A percentile compares a stretch with the other conserved stretches of the same genome.
phyloP scores from a whole-genome alignment of 129 eudicot genomes.

The Escallonia herrerae region DNA sequence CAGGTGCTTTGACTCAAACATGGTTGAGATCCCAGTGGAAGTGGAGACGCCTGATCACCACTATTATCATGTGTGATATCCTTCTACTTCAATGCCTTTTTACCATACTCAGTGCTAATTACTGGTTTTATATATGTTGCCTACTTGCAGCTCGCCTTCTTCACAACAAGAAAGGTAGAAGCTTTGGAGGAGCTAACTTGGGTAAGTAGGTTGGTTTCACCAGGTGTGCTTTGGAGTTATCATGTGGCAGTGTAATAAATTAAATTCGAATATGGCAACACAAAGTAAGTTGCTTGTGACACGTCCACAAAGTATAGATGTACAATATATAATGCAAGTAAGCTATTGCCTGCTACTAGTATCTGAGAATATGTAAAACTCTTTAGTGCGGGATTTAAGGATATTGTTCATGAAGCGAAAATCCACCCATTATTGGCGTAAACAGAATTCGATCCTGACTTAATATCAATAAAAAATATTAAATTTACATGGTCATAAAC shows the following conservation, averaged over 20 bases:
- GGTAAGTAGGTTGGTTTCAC: conserved; percentile 22
- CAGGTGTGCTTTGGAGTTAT: not conserved
- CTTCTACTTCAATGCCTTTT: not conserved
- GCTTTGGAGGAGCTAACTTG: conserved; percentile 59
- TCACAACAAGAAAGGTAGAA: conserved; percentile 40
- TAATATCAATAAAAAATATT: no score
- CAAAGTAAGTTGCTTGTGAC: no score
- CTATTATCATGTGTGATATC: conserved; percentile 42
- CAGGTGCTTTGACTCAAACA: conserved; percentile 40
- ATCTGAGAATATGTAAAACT: no score
- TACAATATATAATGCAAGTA: not conserved
- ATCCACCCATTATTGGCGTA: no score
- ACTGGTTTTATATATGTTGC: not conserved
- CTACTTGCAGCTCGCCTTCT: conserved; percentile 42
- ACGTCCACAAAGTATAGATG: no score
- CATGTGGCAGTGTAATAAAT: not conserved
- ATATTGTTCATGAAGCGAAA: no score
- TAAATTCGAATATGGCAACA: no score
- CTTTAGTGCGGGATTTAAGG: no score
- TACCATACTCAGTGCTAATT: not conserved
- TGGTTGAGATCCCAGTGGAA: conserved; percentile 50
- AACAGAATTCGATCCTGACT: no score
- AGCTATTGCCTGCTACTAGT: conserved; percentile 7
- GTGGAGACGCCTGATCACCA: conserved; percentile 49
- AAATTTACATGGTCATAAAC: no score